phyloP scores from a whole-genome alignment of 495 filamentous ascomycete species.

The Copromyces sp. region DNA sequence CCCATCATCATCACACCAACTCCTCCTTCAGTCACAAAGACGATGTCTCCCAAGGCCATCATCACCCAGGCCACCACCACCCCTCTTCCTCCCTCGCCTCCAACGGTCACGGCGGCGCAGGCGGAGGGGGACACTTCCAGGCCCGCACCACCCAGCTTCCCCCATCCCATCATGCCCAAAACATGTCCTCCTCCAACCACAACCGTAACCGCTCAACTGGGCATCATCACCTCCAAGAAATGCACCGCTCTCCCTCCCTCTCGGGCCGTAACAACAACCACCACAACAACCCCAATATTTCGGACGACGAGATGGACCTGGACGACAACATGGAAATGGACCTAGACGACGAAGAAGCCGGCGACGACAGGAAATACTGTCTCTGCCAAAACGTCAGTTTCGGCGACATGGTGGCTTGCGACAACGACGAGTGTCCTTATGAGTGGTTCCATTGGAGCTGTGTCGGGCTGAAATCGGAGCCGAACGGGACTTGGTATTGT shows the following conservation, averaged over 20 bases:
- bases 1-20: slow-evolving; percentile 7
- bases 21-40: slow-evolving; percentile 6
- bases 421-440: slow-evolving; percentile 82
- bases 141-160: neutral
- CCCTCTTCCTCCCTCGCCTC: neutral
- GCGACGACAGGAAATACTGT: slow-evolving; percentile 86
- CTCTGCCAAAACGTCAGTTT: slow-evolving; percentile 85
- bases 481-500: slow-evolving; percentile 88
- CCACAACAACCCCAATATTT: neutral
- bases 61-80: neutral
- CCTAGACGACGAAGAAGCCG: slow-evolving; percentile 73
- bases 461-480: slow-evolving; percentile 81
- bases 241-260: neutral
- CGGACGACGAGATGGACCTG: neutral
- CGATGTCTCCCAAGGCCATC: neutral
- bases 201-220: neutral
- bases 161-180: neutral
- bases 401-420: slow-evolving; percentile 97
- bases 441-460: slow-evolving; percentile 99
- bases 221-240: neutral
- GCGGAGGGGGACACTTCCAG: slow-evolving; percentile 8
- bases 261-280: neutral
- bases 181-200: neutral
- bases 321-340: slow-evolving; percentile 59
- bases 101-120: neutral